Evolutionary conservation across 2,329 filamentous ascomycete species (phyloP).

Genomic region (Scytalidium sp.): DNA sequence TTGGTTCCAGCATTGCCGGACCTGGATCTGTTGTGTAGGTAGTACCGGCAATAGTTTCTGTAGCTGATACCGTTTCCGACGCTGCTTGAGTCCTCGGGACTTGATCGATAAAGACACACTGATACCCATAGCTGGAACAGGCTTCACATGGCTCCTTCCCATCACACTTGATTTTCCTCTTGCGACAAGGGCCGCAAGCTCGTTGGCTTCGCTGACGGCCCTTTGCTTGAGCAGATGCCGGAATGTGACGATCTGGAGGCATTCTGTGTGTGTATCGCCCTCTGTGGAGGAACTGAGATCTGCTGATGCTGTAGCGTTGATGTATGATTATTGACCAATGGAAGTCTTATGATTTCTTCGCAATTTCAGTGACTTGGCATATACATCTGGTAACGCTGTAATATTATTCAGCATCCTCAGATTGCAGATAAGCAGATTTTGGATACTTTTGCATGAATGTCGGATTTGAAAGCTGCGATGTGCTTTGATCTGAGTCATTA

Average conservation of each 20-base stretch:
- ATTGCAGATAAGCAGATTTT: too few relatives aligned
- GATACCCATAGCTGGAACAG: background rate
- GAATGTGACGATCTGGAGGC: background rate
- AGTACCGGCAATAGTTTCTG: background rate
- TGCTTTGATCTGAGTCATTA: too few relatives aligned
- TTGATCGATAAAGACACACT: background rate
- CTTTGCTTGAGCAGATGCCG: background rate
- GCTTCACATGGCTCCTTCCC: background rate
- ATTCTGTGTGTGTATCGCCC: background rate
- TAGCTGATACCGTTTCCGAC: background rate
- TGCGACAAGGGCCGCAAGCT: background rate
- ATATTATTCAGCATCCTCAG: too few relatives aligned
- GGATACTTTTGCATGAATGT: too few relatives aligned
- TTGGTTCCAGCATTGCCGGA: background rate
- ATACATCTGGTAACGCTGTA: too few relatives aligned
- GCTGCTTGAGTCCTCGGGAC: background rate
- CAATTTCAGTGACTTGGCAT: too few relatives aligned
- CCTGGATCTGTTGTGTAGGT: background rate
- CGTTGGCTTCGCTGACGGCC: background rate
- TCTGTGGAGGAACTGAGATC: background rate
- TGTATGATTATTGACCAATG: too few relatives aligned
- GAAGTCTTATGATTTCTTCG: too few relatives aligned
- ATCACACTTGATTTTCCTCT: conserved; percentile 3
- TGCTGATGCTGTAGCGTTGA: too few relatives aligned
- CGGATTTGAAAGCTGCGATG: too few relatives aligned